phyloP scores from a whole-genome alignment of 2,329 filamentous ascomycete species.

The Aspergillus aculeatus region DNA sequence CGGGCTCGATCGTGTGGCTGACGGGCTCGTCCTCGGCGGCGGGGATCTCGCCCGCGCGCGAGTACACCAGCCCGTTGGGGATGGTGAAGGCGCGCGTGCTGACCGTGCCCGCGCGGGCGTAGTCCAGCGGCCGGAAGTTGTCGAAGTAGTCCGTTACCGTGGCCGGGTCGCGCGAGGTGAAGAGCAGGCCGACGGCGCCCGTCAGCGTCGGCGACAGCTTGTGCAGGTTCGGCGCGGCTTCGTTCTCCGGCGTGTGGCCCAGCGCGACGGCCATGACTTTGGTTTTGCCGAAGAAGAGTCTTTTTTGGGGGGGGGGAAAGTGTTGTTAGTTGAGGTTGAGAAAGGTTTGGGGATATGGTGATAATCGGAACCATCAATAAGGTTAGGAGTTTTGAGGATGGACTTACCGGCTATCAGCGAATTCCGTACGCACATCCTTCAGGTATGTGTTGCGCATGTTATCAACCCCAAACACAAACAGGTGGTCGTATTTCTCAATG shows the following conservation, averaged over 20 bases:
- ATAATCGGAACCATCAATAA: no score
- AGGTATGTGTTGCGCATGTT: constrained; percentile 98
- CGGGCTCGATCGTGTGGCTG: constrained; percentile 85
- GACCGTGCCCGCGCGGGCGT: constrained; percentile 78
- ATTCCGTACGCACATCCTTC: constrained; percentile 82
- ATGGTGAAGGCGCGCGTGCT: constrained; percentile 76
- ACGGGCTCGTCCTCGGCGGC: constrained; percentile 80
- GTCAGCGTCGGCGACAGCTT: constrained; percentile 66
- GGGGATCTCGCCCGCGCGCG: constrained; percentile 73
- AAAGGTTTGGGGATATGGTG: background rate
- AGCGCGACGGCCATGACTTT: constrained; percentile 98
- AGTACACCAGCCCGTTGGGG: constrained; percentile 78
- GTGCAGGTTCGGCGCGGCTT: constrained; percentile 76
- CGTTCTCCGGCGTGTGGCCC: constrained; percentile 72
- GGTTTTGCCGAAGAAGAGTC: constrained; percentile 98
- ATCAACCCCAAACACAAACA: constrained; percentile 90
- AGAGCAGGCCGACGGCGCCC: constrained; percentile 85
- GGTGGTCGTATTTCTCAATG: constrained; percentile 80
- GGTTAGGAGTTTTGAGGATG: no score
- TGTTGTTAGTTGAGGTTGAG: no score
- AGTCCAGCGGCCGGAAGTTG: constrained; percentile 74
- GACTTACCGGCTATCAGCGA: constrained; percentile 76
- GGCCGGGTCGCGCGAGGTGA: constrained; percentile 73
- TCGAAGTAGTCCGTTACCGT: constrained; percentile 72
- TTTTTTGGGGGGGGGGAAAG: constrained; percentile 46